Percentiles rank a stretch among this genome's conserved stretches.
Evolutionary conservation across 306 rosid genomes (phyloP).

Genomic region (Cucurbita maxima): DNA sequence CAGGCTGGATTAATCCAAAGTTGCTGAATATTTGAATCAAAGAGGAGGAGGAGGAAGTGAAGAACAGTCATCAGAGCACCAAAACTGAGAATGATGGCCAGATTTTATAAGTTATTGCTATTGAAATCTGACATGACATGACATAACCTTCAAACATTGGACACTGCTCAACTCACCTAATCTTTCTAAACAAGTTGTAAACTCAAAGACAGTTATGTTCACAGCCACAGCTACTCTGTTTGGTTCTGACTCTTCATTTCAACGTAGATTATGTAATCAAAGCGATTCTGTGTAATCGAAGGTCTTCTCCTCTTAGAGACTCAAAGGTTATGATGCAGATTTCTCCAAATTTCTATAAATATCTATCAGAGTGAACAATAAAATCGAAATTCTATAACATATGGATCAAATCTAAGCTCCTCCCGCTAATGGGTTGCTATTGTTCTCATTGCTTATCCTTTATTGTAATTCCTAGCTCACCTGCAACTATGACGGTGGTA

Average conservation of each 20-base stretch:
- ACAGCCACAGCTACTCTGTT: too few relatives aligned
- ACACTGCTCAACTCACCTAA: too few relatives aligned
- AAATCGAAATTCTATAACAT: neutral
- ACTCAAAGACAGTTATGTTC: too few relatives aligned
- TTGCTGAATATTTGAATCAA: neutral
- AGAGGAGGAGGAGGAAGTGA: neutral
- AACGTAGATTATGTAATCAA: too few relatives aligned
- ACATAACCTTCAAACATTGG: too few relatives aligned
- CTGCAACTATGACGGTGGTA: slow-evolving; percentile 74
- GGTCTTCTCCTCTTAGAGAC: too few relatives aligned
- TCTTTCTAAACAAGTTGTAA: too few relatives aligned
- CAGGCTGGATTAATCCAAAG: neutral
- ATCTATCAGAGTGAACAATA: neutral
- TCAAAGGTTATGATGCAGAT: too few relatives aligned
- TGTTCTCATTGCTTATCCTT: slow-evolving; percentile 22
- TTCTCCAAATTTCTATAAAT: neutral
- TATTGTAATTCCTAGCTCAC: slow-evolving; percentile 58
- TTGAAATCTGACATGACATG: too few relatives aligned
- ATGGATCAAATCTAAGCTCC: neutral
- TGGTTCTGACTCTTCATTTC: too few relatives aligned
- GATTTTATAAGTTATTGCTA: neutral
- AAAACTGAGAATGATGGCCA: neutral
- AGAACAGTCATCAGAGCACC: neutral
- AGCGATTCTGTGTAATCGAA: too few relatives aligned
- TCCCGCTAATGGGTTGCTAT: neutral